A percentile compares a stretch with the other conserved stretches of the same genome.
Evolutionary conservation across 2,329 filamentous ascomycete species (phyloP).

Genomic region (Nothophaeocryptopus gaeumannii): DNA sequence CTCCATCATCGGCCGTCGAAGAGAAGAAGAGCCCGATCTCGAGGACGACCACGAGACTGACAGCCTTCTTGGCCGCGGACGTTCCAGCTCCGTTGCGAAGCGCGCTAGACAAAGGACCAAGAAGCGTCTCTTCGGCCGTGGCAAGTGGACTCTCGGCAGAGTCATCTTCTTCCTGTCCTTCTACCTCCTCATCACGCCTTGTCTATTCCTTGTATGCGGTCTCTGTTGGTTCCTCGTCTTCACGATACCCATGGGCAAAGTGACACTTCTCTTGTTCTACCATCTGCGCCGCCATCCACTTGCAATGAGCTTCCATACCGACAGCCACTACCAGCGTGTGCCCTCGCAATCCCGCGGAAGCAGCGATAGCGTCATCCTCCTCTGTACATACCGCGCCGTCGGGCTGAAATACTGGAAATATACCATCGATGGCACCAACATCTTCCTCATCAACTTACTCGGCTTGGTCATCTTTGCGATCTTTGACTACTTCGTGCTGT

Average conservation of each 20-base stretch:
- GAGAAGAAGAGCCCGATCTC: constrained; percentile 79
- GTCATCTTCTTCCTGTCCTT: constrained; percentile 97
- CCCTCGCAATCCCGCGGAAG: constrained; percentile 53
- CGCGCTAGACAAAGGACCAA: constrained; percentile 52
- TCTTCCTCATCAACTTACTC: constrained; percentile 97
- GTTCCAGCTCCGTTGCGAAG: constrained; percentile 27
- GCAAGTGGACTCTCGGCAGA: constrained; percentile 90
- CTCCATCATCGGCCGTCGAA: constrained; percentile 79
- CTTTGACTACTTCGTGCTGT: constrained; percentile 82
- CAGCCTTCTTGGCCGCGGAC: constrained; percentile 69
- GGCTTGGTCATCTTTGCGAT: constrained; percentile 92
- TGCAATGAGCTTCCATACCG: constrained; percentile 88
- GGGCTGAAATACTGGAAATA: constrained; percentile 99
- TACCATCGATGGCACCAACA: constrained; percentile 95
- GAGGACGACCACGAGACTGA: constrained; percentile 71
- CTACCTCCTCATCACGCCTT: constrained; percentile 85
- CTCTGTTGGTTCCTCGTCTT: constrained; percentile 97
- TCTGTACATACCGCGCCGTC: constrained; percentile 95
- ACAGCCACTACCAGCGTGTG: constrained; percentile 68
- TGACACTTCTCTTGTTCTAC: constrained; percentile 82
- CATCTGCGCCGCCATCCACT: constrained; percentile 90
- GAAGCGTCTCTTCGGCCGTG: constrained; percentile 86
- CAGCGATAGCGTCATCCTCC: constrained; percentile 67
- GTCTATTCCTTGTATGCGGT: constrained; percentile 77
- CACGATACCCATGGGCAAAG: constrained; percentile 97